Conservation (phyloP, 108 stramenopile genomes). For the Cyclotella baltica region DNA sequence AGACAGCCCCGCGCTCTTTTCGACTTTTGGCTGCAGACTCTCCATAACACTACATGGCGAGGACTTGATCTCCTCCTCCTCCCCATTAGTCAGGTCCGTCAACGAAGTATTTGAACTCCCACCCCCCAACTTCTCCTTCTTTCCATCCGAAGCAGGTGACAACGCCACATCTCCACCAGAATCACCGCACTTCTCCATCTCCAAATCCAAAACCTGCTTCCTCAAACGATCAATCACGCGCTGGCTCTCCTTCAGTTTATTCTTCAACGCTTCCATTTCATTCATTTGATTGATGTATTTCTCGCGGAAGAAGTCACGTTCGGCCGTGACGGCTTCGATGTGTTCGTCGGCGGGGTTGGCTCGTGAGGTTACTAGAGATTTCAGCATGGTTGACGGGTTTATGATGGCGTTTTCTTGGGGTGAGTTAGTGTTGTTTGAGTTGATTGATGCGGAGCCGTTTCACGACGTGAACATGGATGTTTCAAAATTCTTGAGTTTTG, state of each 20-base stretch:
- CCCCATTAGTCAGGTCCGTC: slow-evolving; percentile 4
- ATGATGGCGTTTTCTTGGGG: neutral
- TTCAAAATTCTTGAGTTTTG: too few species aligned
- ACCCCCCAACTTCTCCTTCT: neutral
- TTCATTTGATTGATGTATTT: slow-evolving; percentile 48
- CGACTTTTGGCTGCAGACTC: neutral
- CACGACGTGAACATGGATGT: too few species aligned
- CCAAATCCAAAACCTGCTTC: slow-evolving; percentile 43
- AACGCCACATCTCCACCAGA: neutral
- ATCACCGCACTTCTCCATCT: slow-evolving; percentile 22
- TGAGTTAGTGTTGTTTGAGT: neutral
- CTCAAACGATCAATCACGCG: slow-evolving; percentile 49
- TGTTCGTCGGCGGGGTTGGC: slow-evolving; percentile 23
- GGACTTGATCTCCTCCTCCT: neutral
- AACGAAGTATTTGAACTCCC: slow-evolving; percentile 6
- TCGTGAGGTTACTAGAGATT: slow-evolving; percentile 16
- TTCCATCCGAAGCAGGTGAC: neutral
- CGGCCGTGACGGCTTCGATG: slow-evolving; percentile 48
- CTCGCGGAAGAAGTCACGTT: slow-evolving; percentile 56
- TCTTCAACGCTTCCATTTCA: slow-evolving; percentile 36
- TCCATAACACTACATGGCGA: neutral
- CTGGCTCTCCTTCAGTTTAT: slow-evolving; percentile 44
- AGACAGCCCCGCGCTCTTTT: too few species aligned
- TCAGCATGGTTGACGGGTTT: neutral
- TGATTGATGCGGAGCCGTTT: too few species aligned